phyloP scores from a whole-genome alignment of 345 rosid species.

The Jatropha curcas region DNA sequence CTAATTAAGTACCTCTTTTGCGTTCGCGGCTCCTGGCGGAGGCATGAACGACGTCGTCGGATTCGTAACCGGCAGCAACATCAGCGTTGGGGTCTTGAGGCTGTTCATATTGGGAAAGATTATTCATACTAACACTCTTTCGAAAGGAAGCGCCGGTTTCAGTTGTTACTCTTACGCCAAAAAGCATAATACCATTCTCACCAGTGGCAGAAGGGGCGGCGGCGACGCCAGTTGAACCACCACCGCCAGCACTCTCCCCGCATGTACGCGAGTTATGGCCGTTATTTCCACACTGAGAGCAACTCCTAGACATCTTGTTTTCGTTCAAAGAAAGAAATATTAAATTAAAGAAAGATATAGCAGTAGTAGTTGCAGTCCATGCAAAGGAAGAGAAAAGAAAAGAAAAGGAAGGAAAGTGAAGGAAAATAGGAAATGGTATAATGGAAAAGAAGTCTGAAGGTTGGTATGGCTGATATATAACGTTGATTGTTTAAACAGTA shows the following conservation, averaged over 20 bases:
- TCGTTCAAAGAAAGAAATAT: not conserved
- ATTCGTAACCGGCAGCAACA: constrained; percentile 54
- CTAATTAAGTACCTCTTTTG: constrained; percentile 52
- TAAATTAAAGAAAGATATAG: no score
- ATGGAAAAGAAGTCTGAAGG: constrained; percentile 10
- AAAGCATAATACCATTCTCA: constrained; percentile 63
- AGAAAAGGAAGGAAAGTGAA: not conserved
- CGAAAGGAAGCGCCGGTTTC: constrained; percentile 51
- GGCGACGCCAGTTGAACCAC: constrained; percentile 9
- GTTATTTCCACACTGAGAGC: constrained; percentile 71
- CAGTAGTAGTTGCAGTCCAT: constrained; percentile 9
- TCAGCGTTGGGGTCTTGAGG: constrained; percentile 48
- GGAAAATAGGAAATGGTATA: not conserved
- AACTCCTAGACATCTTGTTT: constrained; percentile 47
- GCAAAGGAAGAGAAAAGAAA: constrained; percentile 6
- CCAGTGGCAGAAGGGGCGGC: constrained; percentile 14
- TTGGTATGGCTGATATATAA: constrained; percentile 13
- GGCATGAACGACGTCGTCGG: constrained; percentile 75
- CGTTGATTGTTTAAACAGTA: not conserved
- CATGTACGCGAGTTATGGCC: constrained; percentile 68
- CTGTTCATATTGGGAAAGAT: constrained; percentile 62
- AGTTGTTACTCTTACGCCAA: constrained; percentile 64
- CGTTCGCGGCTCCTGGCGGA: constrained; percentile 65
- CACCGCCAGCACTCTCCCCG: constrained; percentile 26
- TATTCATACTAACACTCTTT: constrained; percentile 69